Conservation (phyloP, 345 rosid genomes). For the Geranium brycei region DNA sequence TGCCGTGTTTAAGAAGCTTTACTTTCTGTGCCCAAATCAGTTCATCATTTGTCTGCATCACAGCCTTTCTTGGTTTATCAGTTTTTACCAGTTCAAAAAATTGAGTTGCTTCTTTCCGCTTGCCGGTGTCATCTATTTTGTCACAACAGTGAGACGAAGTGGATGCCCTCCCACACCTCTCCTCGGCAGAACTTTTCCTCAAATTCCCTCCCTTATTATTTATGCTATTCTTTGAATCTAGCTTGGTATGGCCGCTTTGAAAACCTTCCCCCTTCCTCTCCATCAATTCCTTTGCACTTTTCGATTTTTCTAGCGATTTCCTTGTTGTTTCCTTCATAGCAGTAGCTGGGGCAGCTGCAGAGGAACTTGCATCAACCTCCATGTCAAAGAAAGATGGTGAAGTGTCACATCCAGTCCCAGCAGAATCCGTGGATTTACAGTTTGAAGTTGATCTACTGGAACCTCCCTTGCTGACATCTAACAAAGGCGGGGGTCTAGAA, state of each 20-base stretch:
- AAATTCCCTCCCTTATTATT: background rate
- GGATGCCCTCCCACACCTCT: constrained; percentile 29
- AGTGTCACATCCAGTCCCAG: constrained; percentile 27
- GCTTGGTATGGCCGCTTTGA: too few species aligned
- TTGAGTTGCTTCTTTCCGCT: too few species aligned
- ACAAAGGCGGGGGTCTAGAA: constrained; percentile 55
- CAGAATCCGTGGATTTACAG: constrained; percentile 27
- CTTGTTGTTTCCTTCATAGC: constrained; percentile 68
- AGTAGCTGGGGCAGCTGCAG: constrained; percentile 61
- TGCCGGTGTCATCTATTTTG: too few species aligned
- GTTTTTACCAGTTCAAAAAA: too few species aligned
- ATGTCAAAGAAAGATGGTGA: constrained; percentile 64
- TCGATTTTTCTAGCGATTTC: constrained; percentile 62
- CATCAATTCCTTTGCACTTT: constrained; percentile 41
- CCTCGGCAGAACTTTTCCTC: constrained; percentile 20
- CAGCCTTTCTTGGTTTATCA: too few species aligned
- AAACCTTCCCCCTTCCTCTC: too few species aligned
- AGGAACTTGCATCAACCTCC: constrained; percentile 79
- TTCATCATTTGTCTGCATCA: too few species aligned
- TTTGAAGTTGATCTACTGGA: constrained; percentile 18
- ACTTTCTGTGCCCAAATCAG: too few species aligned
- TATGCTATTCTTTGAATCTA: too few species aligned
- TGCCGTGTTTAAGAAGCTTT: too few species aligned
- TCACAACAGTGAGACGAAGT: constrained; percentile 10
- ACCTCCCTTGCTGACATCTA: constrained; percentile 8